Evolutionary conservation across 305 asterid genomes (phyloP).

Genomic region (Solanum hybrid): DNA sequence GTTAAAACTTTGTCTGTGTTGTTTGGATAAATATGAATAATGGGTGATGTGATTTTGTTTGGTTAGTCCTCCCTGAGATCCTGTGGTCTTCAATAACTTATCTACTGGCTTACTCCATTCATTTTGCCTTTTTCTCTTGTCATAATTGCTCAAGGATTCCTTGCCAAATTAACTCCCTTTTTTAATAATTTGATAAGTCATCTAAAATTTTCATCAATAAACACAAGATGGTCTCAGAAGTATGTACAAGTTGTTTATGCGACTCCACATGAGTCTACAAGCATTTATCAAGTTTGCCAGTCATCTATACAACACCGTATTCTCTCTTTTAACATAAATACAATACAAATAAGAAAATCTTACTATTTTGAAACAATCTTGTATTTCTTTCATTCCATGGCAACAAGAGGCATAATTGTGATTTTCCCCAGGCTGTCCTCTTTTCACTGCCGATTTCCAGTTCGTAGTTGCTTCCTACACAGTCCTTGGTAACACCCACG

Average conservation of each 20-base stretch:
- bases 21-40: not conserved
- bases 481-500: not conserved
- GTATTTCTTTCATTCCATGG: not conserved
- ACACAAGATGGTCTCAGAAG: not conserved
- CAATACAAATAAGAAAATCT: not conserved
- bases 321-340: not conserved
- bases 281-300: not conserved
- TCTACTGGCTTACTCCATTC: not conserved
- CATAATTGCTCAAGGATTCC: not conserved
- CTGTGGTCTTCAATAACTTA: not conserved
- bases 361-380: not conserved
- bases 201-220: not conserved
- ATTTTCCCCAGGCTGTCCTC: not conserved
- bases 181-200: not conserved
- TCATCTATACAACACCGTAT: not conserved
- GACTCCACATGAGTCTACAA: not conserved
- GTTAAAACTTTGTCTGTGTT: not conserved
- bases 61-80: not conserved
- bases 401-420: not conserved
- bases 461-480: not conserved
- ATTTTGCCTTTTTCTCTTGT: not conserved
- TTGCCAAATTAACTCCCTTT: not conserved
- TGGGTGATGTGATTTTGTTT: not conserved
- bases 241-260: not conserved
- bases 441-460: not conserved